Conservation (phyloP, 331 rosid genomes). For the Quercus lobata region DNA sequence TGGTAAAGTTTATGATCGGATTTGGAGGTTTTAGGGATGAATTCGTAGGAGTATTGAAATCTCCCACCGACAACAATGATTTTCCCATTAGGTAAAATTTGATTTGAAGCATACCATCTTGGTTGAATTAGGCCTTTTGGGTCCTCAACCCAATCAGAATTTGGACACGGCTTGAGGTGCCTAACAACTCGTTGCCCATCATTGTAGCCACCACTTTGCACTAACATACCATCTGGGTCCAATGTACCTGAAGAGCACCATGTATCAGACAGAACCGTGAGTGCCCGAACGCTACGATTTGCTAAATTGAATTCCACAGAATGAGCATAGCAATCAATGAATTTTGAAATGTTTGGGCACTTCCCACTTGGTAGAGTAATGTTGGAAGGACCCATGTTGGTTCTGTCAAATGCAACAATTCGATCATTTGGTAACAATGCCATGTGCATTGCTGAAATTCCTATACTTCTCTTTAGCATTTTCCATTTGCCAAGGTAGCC, state of each 20-base stretch:
- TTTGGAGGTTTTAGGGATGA: constrained; percentile 22
- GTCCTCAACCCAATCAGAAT: constrained; percentile 26
- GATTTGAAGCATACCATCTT: constrained; percentile 36
- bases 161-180: constrained; percentile 2
- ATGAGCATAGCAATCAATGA: constrained; percentile 22
- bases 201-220: constrained; percentile 23
- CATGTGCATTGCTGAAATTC: constrained; percentile 42
- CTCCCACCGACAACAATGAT: constrained; percentile 30
- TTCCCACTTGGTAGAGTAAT: constrained; percentile 6
- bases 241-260: constrained; percentile 39
- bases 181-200: constrained; percentile 31
- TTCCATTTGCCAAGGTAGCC: constrained; percentile 14
- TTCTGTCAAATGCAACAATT: constrained; percentile 24
- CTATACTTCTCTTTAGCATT: constrained; percentile 26
- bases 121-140: constrained; percentile 14
- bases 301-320: constrained; percentile 28
- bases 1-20: background rate
- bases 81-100: constrained; percentile 27
- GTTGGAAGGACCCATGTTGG: constrained; percentile 30
- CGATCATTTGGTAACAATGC: constrained; percentile 26
- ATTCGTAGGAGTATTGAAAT: constrained; percentile 24
- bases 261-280: constrained; percentile 29
- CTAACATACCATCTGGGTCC: constrained; percentile 13
- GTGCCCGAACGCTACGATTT: constrained; percentile 12
- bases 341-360: background rate